Evolutionary conservation across 2,329 filamentous ascomycete species (phyloP), one percentile per base, ranked within the genome.

Genomic region (Ophiostoma perfectum): DNA sequence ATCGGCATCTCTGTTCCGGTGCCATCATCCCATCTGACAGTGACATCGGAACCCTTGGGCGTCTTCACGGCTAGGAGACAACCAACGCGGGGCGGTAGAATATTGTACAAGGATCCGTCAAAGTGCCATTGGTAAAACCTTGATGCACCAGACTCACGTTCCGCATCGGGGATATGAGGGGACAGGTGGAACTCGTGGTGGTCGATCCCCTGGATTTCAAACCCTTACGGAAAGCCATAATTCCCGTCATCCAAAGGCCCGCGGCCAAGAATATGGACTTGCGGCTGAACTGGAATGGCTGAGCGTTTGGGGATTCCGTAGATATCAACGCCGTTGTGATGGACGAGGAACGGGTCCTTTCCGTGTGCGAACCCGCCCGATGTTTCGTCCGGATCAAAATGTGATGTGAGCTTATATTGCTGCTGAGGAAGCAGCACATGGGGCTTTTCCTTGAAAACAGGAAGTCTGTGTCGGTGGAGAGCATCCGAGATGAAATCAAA

Each of bases 101-200:
- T 78, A 55, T 73, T 71, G 70, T 78, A 78, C 39, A 78, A 70
- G 1, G 77, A 65, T 18, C 73, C 77, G 69, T 78, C 77, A 70
- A 76, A 78, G 68, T 78, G 77, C 77, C 77, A 78, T 64, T 77
- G 76, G 68, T 77, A 77, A 67, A 78, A 78, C 2, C 77, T 72
- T 45, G 74, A 75, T 45, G 75, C 73, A 4, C 77, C 77, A 4
- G 73, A 72, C 63, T 76, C 76, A 1, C 76, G 72, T 41, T 79
- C 77, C 44, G 72, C 75, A 4, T 71, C 71, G 4, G 76, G 71
- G 16, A 78, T 75, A 64, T 79, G 78, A 6, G 78, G 78, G n/a
- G 77, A 76, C 18, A 78, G 72, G 68, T 79, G 77, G 70, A 78
- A 78, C 38, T 76, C 73, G n/a, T 71, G 71, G 67, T 78, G 77